Evolutionary conservation across 768 basidiomycete species (phyloP).

Genomic region (Tephrocybe sp.): DNA sequence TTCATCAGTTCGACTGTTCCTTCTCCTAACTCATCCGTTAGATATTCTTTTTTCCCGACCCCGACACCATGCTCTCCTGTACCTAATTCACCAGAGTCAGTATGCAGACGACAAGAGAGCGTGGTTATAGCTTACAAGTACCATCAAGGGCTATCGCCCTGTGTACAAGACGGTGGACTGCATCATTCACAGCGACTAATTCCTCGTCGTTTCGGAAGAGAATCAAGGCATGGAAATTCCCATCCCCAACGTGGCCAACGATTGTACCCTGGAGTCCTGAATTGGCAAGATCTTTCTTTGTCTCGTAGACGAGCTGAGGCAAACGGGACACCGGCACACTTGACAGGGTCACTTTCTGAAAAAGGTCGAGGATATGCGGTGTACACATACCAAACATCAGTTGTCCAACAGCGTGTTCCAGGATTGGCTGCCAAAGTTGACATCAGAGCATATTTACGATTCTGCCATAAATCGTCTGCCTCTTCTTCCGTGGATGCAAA

Average conservation of each 20-base stretch:
- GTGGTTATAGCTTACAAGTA: constrained; percentile 56
- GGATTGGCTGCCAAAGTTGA: constrained; percentile 66
- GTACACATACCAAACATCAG: constrained; percentile 78
- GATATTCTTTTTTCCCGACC: constrained; percentile 82
- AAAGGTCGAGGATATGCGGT: not conserved
- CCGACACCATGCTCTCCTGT: constrained; percentile 91
- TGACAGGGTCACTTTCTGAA: too few species aligned
- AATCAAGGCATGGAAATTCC: constrained; percentile 56
- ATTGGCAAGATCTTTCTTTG: constrained; percentile 70
- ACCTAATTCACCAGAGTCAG: constrained; percentile 38
- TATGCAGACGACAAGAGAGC: not conserved
- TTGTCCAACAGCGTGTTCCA: constrained; percentile 75
- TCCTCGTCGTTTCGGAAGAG: constrained; percentile 63
- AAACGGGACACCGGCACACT: constrained; percentile 73
- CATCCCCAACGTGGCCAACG: constrained; percentile 82
- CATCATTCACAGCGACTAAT: constrained; percentile 49
- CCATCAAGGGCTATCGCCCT: constrained; percentile 76
- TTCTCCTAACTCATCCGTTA: constrained; percentile 78
- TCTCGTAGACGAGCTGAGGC: constrained; percentile 72
- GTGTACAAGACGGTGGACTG: constrained; percentile 70
- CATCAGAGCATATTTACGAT: constrained; percentile 82
- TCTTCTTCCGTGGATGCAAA: constrained; percentile 77
- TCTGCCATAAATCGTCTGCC: constrained; percentile 78
- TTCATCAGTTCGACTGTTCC: constrained; percentile 86
- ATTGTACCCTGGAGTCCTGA: constrained; percentile 65